Evolutionary conservation across 2,329 filamentous ascomycete species (phyloP).

Genomic region (Arachnopeziza araneosa): DNA sequence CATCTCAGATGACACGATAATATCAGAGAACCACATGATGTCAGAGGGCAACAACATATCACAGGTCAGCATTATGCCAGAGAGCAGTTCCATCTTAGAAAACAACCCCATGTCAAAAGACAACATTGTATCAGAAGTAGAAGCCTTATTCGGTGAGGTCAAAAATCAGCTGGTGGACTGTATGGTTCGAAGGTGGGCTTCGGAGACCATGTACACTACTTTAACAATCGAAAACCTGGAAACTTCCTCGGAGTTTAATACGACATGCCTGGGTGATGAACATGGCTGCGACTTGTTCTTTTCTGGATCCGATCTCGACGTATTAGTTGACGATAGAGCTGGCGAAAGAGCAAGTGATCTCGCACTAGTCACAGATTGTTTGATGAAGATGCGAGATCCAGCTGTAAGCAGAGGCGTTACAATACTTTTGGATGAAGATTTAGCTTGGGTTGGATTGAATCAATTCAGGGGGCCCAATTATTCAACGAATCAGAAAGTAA

Average conservation of each 20-base stretch:
- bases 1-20: no score
- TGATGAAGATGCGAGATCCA: neutral
- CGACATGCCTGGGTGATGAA: neutral
- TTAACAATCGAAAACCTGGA: neutral
- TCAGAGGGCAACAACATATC: no score
- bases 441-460: neutral
- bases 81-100: no score
- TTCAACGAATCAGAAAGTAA: neutral
- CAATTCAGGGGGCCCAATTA: neutral
- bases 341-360: neutral
- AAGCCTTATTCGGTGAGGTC: neutral
- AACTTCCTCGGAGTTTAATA: neutral
- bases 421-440: neutral
- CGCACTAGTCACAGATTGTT: neutral
- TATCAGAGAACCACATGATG: no score
- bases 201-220: neutral
- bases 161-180: neutral
- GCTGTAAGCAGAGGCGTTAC: neutral
- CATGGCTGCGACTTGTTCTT: neutral
- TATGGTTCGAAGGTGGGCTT: neutral
- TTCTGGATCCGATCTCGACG: neutral
- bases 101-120: neutral
- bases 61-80: no score
- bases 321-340: no score
- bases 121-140: neutral